These are phyloP conservation scores for sweet orange (Citrus sinensis) DNA, from an alignment of 345 rosid genomes.

Conservation along the genomic window DNA sequence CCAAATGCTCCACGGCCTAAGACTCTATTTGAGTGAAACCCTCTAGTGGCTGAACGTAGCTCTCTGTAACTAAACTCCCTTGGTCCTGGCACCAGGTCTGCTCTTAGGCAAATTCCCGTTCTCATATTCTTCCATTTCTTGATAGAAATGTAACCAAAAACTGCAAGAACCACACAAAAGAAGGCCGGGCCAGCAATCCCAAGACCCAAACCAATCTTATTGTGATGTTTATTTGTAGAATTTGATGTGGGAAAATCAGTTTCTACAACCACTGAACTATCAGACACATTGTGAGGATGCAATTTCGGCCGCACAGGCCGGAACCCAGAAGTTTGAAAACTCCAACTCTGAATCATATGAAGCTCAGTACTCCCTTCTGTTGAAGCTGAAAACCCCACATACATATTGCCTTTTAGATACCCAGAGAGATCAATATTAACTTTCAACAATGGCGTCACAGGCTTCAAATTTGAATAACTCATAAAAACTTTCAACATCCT, in stretches of 20 bases:
- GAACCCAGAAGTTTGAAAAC: constrained; percentile 66
- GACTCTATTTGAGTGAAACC: constrained; percentile 79
- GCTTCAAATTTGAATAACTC: constrained; percentile 59
- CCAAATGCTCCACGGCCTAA: constrained; percentile 89
- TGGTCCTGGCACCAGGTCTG: constrained; percentile 69
- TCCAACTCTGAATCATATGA: constrained; percentile 76
- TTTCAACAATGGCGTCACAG: constrained; percentile 48
- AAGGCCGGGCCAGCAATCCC: constrained; percentile 79
- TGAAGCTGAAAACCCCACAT: constrained; percentile 86
- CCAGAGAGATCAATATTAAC: constrained; percentile 63
- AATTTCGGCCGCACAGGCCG: constrained; percentile 49
- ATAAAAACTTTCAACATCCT: constrained; percentile 57
- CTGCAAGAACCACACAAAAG: constrained; percentile 55
- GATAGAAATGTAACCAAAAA: constrained; percentile 61
- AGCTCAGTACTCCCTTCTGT: constrained; percentile 95
- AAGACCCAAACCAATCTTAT: constrained; percentile 59
- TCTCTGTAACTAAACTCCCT: constrained; percentile 75
- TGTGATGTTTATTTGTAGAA: constrained; percentile 34
- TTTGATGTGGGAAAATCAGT: constrained; percentile 36
- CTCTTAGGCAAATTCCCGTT: constrained; percentile 49
- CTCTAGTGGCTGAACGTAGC: constrained; percentile 66
- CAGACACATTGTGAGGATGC: constrained; percentile 74
- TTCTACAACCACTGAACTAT: constrained; percentile 41
- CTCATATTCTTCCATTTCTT: constrained; percentile 56
- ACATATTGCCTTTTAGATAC: constrained; percentile 53